Percentiles rank a stretch among this genome's conserved stretches.
Evolutionary conservation across 2,329 filamentous ascomycete species (phyloP).

Genomic region (Ophiognomonia clavigignenti-juglandacearum): DNA sequence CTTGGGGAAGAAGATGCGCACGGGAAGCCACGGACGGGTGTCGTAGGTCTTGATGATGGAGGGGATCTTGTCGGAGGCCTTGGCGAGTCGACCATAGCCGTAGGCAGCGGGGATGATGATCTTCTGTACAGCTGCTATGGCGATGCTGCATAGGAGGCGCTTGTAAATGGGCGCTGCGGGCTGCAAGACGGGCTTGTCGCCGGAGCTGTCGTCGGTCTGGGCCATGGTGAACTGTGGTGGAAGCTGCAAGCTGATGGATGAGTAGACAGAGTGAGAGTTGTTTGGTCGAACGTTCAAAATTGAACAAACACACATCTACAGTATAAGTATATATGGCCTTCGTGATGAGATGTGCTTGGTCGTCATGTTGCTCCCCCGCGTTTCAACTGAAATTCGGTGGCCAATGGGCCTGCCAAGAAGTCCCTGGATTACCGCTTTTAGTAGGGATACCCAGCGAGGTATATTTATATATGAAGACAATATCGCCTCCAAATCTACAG

Average conservation of each 20-base stretch:
- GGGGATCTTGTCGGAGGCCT: not conserved
- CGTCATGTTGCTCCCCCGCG: too few species aligned
- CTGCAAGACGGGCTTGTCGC: not conserved
- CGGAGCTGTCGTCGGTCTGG: not conserved
- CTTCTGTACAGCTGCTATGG: slow-evolving; percentile 4
- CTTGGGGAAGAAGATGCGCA: slow-evolving; percentile 35
- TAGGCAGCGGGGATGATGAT: slow-evolving; percentile 1
- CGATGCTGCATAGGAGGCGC: not conserved
- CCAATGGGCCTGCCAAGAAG: too few species aligned
- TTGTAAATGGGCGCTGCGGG: slow-evolving; percentile 4
- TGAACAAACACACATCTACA: too few species aligned
- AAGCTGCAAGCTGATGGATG: not conserved
- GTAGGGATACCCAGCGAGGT: too few species aligned
- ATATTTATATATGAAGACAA: too few species aligned
- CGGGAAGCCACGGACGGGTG: slow-evolving; percentile 10
- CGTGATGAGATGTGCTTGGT: too few species aligned
- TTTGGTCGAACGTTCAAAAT: too few species aligned
- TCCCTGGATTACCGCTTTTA: too few species aligned
- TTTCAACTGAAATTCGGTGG: too few species aligned
- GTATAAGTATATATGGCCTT: too few species aligned
- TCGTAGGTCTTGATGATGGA: slow-evolving; percentile 12
- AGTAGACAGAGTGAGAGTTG: too few species aligned
- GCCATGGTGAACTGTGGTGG: not conserved
- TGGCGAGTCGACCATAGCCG: slow-evolving; percentile 1
- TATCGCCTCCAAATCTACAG: too few species aligned